Percentiles rank a stretch among this genome's conserved stretches.
Conservation (phyloP, 1,139 yeast species). For the Pichia sp. region DNA sequence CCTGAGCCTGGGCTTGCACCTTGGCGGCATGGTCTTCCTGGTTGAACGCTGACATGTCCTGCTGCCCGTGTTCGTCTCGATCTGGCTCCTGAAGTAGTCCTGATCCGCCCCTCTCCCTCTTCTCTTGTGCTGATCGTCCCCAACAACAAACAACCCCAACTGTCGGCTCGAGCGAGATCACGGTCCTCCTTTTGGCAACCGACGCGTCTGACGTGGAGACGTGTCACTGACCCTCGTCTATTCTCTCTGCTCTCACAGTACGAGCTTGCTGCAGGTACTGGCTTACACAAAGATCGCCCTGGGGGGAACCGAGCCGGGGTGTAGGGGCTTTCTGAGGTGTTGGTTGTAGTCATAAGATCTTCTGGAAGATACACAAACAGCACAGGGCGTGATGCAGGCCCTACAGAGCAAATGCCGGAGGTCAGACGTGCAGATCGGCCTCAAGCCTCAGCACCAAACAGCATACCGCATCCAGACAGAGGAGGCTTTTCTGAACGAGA, state of each 20-base stretch:
- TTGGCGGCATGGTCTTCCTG: conserved; percentile 1
- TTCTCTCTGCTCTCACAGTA: not conserved
- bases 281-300: not conserved
- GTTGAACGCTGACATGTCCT: not conserved
- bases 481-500: not conserved
- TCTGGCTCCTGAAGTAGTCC: too few species aligned
- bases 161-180: not conserved
- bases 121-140: too few species aligned
- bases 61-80: too few species aligned
- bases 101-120: not conserved
- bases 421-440: conserved; percentile 5
- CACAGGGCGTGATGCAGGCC: not conserved
- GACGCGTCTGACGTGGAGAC: not conserved
- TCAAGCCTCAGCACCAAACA: conserved; percentile 7
- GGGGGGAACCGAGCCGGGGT: too few species aligned
- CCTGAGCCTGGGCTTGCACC: conserved; percentile 5
- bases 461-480: conserved; percentile 1
- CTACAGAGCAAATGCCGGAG: not conserved
- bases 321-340: too few species aligned
- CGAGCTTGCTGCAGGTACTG: conserved; percentile 1
- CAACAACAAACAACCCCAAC: too few species aligned
- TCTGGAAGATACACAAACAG: too few species aligned
- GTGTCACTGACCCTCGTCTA: not conserved
- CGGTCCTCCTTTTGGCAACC: not conserved
- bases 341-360: too few species aligned